Evolutionary conservation across 352 stramenopile genomes (phyloP).

Genomic region (Pythium vanterpoolii): DNA sequence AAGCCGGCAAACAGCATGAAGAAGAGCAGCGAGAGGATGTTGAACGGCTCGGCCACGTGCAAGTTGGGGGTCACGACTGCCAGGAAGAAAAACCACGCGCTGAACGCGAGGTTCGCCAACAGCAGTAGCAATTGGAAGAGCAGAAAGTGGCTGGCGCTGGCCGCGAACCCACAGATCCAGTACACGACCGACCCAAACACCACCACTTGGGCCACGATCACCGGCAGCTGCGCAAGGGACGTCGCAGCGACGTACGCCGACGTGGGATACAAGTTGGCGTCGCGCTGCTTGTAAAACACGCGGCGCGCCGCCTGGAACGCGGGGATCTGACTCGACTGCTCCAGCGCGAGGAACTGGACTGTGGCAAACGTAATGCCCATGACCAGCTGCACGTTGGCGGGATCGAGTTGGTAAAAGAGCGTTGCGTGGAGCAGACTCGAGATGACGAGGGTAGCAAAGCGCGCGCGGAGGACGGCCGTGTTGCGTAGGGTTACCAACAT

Average conservation of each 20-base stretch:
- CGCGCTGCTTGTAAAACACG: conserved; percentile 89
- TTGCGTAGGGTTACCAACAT: conserved; percentile 63
- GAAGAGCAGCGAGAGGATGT: conserved; percentile 25
- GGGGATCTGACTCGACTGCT: conserved; percentile 71
- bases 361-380: conserved; percentile 84
- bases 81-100: conserved; percentile 28
- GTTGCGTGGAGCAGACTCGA: conserved; percentile 50
- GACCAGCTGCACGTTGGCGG: conserved; percentile 47
- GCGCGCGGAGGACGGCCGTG: conserved; percentile 45
- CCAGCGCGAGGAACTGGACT: conserved; percentile 79
- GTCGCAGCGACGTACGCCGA: conserved; percentile 72
- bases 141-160: conserved; percentile 18
- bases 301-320: conserved; percentile 67
- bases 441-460: conserved; percentile 47
- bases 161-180: conserved; percentile 56
- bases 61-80: conserved; percentile 16
- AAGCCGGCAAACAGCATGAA: conserved; percentile 40
- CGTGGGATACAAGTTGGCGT: conserved; percentile 84
- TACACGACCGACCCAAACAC: conserved; percentile 85
- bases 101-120: conserved; percentile 30
- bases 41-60: conserved; percentile 28
- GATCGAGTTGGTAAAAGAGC: conserved; percentile 53
- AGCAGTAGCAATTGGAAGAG: conserved; percentile 31
- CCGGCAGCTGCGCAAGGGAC: conserved; percentile 43
- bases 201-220: conserved; percentile 65